Evolutionary conservation across 2,329 filamentous ascomycete species (phyloP), one percentile per base, ranked within the genome.

Genomic region (Allantophomopsis lycopodina): DNA sequence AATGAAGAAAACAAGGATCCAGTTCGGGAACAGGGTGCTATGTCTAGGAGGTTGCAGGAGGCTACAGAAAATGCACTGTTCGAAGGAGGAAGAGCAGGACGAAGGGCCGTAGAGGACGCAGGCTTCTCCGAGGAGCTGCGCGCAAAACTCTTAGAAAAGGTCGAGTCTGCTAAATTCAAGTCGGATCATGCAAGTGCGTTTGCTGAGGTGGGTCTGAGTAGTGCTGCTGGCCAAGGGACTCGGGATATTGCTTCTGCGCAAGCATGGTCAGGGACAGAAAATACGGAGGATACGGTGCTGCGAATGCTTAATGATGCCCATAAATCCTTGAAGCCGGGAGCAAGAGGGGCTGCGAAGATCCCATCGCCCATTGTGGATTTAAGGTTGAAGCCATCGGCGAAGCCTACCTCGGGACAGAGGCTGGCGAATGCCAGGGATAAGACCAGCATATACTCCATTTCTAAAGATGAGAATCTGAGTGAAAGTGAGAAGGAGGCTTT

Each of bases 301-400:
- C 77, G 91, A 23, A 96, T 96, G 83, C 60, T 91, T 10, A 73
- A 84, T 41, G 86, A 94, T 54, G 73, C 84, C 18, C 75, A 74
- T 43, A 86, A 87, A 52, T 83, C 81, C 0, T 62, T 93, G 37
- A 60, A 56, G 12, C 64, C 64, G 4, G 62, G 59, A 1, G 50
- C 70, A 3, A 61, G 73, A 30, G 66, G 66, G 2, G 64, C 63
- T 17, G 57, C 62, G 12, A 58, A 61, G 1, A 62, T 66, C 0
- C 54, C 59, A 12, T 59, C 59, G 10, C 58, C 65, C 7, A 61
- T 66, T 0, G 64, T 76, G 5, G 71, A 77, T 44, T 60, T 74
- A 60, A 62, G 72, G 5, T 49, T 74, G 14, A 61, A 61, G 39
- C 54, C 59, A 35, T 52, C 58, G 31, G 49, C 61, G 1, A 58